Evolutionary conservation across 2,329 filamentous ascomycete genomes (phyloP).

Genomic region (Pyrenochaeta sp.): DNA sequence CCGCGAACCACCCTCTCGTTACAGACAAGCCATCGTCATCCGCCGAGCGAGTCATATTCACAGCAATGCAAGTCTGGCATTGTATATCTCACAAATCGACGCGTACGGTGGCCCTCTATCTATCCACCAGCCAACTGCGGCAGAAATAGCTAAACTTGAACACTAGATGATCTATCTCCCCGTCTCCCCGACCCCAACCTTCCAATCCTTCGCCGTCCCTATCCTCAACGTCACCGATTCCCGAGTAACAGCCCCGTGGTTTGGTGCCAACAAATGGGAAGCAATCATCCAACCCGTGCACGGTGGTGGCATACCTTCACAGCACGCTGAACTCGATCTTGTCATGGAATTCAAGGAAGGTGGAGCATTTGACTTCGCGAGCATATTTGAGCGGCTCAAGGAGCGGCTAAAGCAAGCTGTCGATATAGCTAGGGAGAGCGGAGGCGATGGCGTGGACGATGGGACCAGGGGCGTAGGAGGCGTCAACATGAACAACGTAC

Average conservation of each 20-base stretch:
- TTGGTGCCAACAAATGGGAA: slow-evolving; percentile 91
- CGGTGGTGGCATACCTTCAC: slow-evolving; percentile 81
- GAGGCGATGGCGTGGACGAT: slow-evolving; percentile 56
- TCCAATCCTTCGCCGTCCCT: slow-evolving; percentile 89
- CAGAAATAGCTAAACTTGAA: slow-evolving; percentile 8
- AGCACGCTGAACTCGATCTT: slow-evolving; percentile 77
- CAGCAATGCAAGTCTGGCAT: slow-evolving; percentile 78
- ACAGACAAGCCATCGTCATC: slow-evolving; percentile 72
- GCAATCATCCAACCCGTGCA: slow-evolving; percentile 80
- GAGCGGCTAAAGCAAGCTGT: slow-evolving; percentile 83
- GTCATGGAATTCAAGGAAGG: slow-evolving; percentile 93
- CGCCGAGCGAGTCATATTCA: slow-evolving; percentile 69
- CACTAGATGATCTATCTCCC: slow-evolving; percentile 88
- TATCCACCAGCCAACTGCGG: not conserved
- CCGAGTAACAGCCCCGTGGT: slow-evolving; percentile 86
- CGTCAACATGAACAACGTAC: slow-evolving; percentile 70
- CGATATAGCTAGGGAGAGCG: slow-evolving; percentile 74
- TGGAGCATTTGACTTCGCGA: slow-evolving; percentile 91
- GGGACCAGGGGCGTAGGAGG: slow-evolving; percentile 54
- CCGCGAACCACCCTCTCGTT: slow-evolving; percentile 80
- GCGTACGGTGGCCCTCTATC: slow-evolving; percentile 63
- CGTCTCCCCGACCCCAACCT: slow-evolving; percentile 68
- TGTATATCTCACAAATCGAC: slow-evolving; percentile 83
- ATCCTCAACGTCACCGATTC: slow-evolving; percentile 88
- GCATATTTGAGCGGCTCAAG: slow-evolving; percentile 82